These are phyloP conservation scores for Tylopilus vinaceipallidus DNA, from an alignment of 768 basidiomycete species.

Conservation along the genomic window DNA sequence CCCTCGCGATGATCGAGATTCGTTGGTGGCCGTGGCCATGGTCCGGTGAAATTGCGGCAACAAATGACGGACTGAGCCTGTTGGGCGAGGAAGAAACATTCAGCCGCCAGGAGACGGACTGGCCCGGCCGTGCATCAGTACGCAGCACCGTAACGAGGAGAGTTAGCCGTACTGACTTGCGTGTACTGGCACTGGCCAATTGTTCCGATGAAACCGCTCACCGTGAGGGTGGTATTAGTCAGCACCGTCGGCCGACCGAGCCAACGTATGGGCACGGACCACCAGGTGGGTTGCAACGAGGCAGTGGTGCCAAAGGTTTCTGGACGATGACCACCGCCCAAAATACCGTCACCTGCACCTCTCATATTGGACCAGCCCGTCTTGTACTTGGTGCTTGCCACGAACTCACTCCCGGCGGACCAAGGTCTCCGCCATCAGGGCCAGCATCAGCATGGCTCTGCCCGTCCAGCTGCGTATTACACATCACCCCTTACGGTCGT, in stretches of 20 bases:
- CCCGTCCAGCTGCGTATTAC: background rate
- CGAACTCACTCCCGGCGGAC: no score
- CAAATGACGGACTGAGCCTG: conserved; percentile 22
- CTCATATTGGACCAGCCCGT: background rate
- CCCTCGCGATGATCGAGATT: conserved; percentile 37
- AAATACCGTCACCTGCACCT: conserved; percentile 5
- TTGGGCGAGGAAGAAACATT: conserved; percentile 26
- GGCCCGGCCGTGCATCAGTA: conserved; percentile 19
- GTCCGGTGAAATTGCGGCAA: conserved; percentile 18
- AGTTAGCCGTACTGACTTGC: conserved; percentile 14
- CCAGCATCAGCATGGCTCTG: background rate
- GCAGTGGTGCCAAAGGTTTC: conserved; percentile 9
- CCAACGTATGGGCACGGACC: no score
- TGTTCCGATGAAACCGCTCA: no score
- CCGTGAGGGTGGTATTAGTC: conserved; percentile 14
- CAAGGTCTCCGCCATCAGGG: no score
- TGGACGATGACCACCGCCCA: no score
- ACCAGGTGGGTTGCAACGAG: conserved; percentile 15
- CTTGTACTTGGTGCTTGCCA: background rate
- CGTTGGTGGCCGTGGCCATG: conserved; percentile 30
- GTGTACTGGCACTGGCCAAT: conserved; percentile 1
- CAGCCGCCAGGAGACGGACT: conserved; percentile 13
- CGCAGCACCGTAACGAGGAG: conserved; percentile 13
- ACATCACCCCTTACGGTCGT: no score
- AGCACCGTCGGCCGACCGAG: conserved; percentile 2